Percentiles rank a stretch among this genome's conserved stretches.
Evolutionary conservation across 805 yeast species (phyloP).

Genomic region (Clavispora asparagi): DNA sequence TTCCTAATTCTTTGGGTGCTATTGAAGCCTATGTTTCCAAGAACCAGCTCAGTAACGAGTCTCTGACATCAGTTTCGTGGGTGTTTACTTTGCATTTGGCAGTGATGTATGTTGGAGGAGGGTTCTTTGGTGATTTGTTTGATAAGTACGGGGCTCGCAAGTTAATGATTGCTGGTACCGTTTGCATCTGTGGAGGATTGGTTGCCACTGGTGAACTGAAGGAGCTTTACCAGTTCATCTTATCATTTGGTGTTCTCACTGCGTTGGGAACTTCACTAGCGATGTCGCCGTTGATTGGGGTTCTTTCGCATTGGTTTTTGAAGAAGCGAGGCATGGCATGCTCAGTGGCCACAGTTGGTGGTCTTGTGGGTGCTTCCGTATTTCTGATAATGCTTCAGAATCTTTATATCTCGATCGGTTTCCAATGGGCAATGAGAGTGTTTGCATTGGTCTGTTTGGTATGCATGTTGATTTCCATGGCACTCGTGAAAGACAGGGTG

Average conservation of each 20-base stretch:
- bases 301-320: conserved; percentile 42
- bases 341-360: conserved; percentile 45
- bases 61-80: conserved; percentile 15
- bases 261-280: conserved; percentile 40
- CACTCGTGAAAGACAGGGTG: conserved; percentile 5
- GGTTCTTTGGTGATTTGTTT: conserved; percentile 42
- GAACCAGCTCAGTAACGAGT: conserved; percentile 9
- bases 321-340: conserved; percentile 40
- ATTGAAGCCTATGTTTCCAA: conserved; percentile 16
- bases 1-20: conserved; percentile 19
- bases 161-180: conserved; percentile 34
- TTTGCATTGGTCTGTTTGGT: conserved; percentile 43
- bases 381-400: conserved; percentile 52
- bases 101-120: conserved; percentile 17
- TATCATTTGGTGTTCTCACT: conserved; percentile 46
- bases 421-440: conserved; percentile 48
- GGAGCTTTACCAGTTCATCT: conserved; percentile 46
- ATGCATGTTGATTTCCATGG: conserved; percentile 18
- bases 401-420: conserved; percentile 44
- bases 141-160: conserved; percentile 40
- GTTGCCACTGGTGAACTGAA: conserved; percentile 41
- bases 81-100: conserved; percentile 17
- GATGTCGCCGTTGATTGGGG: conserved; percentile 40
- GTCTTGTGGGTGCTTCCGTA: conserved; percentile 47
- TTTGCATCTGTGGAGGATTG: conserved; percentile 33